Evolutionary conservation across 2,329 filamentous ascomycete genomes (phyloP).

Genomic region (Trichoderma harzianum): DNA sequence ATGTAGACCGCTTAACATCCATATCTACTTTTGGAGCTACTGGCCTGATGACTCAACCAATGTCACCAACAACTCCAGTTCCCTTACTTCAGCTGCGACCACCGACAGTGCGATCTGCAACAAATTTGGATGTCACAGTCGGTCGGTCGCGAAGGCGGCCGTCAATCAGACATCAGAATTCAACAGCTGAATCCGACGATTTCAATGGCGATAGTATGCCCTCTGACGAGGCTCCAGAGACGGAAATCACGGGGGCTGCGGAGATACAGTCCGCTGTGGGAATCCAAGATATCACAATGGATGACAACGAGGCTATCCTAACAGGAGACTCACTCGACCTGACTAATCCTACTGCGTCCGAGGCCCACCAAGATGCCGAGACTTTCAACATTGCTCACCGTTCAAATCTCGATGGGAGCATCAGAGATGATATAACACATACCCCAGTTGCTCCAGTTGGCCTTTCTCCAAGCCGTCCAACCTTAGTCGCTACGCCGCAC

Average conservation of each 20-base stretch:
- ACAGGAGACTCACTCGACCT: slow-evolving; percentile 71
- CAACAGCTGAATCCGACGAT: slow-evolving; percentile 86
- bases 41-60: slow-evolving; percentile 79
- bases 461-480: slow-evolving; percentile 69
- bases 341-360: slow-evolving; percentile 73
- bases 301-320: slow-evolving; percentile 76
- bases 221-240: slow-evolving; percentile 72
- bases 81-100: slow-evolving; percentile 60
- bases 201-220: slow-evolving; percentile 77
- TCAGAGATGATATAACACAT: slow-evolving; percentile 68
- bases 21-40: slow-evolving; percentile 70
- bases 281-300: slow-evolving; percentile 77
- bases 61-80: slow-evolving; percentile 82
- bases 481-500: slow-evolving; percentile 68
- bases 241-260: slow-evolving; percentile 74
- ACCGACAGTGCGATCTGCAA: slow-evolving; percentile 52
- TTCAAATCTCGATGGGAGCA: slow-evolving; percentile 78
- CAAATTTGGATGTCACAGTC: slow-evolving; percentile 47
- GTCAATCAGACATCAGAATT: slow-evolving; percentile 85
- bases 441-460: slow-evolving; percentile 64
- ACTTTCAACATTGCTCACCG: slow-evolving; percentile 94
- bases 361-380: slow-evolving; percentile 74
- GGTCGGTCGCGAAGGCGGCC: slow-evolving; percentile 66
- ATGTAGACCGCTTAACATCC: slow-evolving; percentile 77
- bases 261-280: slow-evolving; percentile 80